Percentiles rank a stretch among this genome's conserved stretches.
Conservation (phyloP, 192 early-diverging fungal species). For the Backusella sp. region DNA sequence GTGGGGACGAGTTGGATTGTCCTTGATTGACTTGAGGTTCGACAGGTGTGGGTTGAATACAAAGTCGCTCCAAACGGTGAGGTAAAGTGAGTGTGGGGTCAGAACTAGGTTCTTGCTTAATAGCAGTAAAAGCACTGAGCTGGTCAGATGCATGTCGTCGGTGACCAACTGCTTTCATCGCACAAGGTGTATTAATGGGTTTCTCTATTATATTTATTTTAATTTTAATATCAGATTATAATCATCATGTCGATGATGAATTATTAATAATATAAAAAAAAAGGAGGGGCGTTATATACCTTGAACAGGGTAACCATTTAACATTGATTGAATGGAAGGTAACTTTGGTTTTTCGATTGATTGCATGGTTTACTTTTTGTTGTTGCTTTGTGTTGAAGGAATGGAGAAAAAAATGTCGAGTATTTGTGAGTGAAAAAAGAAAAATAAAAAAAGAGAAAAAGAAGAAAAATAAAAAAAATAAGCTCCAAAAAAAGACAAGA, state of each 20-base stretch:
- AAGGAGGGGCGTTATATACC: neutral
- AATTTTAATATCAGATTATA: neutral
- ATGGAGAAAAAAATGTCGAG: conserved; percentile 13
- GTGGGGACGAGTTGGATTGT: neutral
- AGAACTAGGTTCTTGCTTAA: conserved; percentile 42
- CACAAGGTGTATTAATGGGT: neutral
- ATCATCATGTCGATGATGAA: neutral
- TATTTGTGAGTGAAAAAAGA: neutral
- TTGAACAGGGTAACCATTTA: conserved; percentile 21
- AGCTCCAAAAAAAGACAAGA: neutral
- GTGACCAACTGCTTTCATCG: conserved; percentile 10
- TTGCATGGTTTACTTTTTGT: conserved; percentile 50
- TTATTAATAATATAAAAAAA: neutral
- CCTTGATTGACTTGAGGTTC: conserved; percentile 13
- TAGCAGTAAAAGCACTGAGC: conserved; percentile 56
- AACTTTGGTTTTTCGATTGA: conserved; percentile 77
- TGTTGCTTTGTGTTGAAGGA: conserved; percentile 7
- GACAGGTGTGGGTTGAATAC: conserved; percentile 18
- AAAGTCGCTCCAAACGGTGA: conserved; percentile 7
- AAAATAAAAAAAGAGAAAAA: conserved; percentile 7
- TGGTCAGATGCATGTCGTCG: conserved; percentile 26
- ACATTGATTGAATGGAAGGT: conserved; percentile 52
- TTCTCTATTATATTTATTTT: neutral
- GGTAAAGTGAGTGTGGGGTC: neutral
- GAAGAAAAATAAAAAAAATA: neutral